Base-by-base conservation (phyloP, 495 filamentous ascomycete species). In the Rostrohypoxylon terebratum region DNA sequence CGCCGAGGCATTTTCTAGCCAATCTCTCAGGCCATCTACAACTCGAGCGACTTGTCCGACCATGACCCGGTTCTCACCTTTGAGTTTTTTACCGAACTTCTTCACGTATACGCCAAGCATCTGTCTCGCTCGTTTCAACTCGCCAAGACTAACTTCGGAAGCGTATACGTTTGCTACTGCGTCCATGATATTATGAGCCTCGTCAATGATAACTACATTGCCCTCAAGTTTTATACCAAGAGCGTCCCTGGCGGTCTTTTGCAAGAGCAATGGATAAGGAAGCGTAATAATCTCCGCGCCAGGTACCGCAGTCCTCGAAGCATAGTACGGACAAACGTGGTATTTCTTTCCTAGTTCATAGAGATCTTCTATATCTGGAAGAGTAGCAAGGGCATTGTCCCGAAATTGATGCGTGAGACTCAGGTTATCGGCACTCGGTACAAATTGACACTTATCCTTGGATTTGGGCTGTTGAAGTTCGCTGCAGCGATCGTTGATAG, bases 151-250 rank as follows among this genome's bases (percentile, higher is more conserved):
- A 25, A 98, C 86, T 42, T 90, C 87, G 4, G 93, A 87, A 1
- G 96, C 96, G 76, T 98, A 88, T 58, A 97, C 95, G 21, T 89
- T 90, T 1, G 93, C 87, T 48, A 99, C 94, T 1, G 95, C 92
- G 78, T 97, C 94, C 90, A 98, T 98, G 33, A 99, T 87, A 77
- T 99, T 99, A 77, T 99, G 96, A 0, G 96, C 96, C 82, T 99
- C 96, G 74, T 99, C 96, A 69, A 99, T 93, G 47, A 99, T 91
- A 21, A 99, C 87, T 1, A 98, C 85, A 77, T 97, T 94, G 6
- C 88, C 91, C 72, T 94, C 94, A 9, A 99, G 80, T 31, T 92
- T 96, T 20, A 99, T 86, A 34, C 90, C 89, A 3, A 99, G 86
- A 4, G 96, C 93, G 63, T 98, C 94, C 47, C 96, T 85, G 4